Evolutionary conservation across 1,284 basidiomycete species (phyloP), one percentile per base, ranked within the genome.

Genomic region (Kalmanozyma brasiliensis): DNA sequence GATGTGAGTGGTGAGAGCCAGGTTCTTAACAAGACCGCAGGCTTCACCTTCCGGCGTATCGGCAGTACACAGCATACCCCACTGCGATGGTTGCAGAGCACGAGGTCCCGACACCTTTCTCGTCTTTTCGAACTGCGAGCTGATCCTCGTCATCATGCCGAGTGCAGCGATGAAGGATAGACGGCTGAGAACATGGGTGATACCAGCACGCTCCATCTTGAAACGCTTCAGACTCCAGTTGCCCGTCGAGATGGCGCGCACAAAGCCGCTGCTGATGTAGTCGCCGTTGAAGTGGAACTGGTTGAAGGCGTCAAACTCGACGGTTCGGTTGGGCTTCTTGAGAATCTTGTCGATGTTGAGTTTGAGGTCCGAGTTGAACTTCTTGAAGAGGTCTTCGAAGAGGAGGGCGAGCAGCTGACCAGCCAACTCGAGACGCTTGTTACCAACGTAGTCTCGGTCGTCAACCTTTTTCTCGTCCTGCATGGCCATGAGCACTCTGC

Each of bases 41-140:
- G 96, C 96, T 84, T 99, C 96, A 81, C 96, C 97, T 89, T 99
- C 96, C 0, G 96, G 96, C 4, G 97, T 99, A 84, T 99, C 96
- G 79, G 92, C 94, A 0, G 96, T 92, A 84, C 96, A 99, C 20
- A 99, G 85, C 87, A 99, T 94, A 38, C 96, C 97, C 97, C 97
- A 99, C 84, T 99, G 96, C 85, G 90, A 93, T 10, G 96, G 94
- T 82, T 99, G 96, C 64, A 99, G 84, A 13, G 96, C 95, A 81
- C 96, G 89, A 23, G 96, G 96, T 44, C 97, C 97, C 65, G 93
- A 96, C 55, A 99, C 97, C 83, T 99, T 99, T 52, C 96, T 86
- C 14, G 97, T 98, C 87, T 99, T 99, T 84, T 99, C 96, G 81
- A 99, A 99, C 84, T 99, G 96, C 23, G 93, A 95, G 17, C 92